Conservation (phyloP, 2,329 filamentous ascomycete genomes). For the Rhexocercosporidium sp. region DNA sequence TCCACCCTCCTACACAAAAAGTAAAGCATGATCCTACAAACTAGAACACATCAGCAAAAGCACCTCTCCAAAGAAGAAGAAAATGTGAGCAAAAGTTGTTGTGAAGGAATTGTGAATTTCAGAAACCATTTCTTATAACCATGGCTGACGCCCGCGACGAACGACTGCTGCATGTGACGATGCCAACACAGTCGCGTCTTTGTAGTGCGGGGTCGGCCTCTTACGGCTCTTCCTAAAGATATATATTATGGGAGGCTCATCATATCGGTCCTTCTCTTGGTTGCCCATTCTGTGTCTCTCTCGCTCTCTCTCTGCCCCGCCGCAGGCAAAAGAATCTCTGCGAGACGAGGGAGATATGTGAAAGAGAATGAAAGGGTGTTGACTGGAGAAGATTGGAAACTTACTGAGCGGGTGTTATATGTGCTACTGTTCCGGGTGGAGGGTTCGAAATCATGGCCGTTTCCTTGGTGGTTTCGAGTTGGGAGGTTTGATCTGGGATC, state of each 20-base stretch:
- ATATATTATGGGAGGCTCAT: slow-evolving; percentile 39
- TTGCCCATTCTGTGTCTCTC: neutral
- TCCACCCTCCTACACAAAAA: neutral
- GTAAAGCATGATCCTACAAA: neutral
- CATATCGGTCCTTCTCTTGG: slow-evolving; percentile 28
- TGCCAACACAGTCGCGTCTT: slow-evolving; percentile 29
- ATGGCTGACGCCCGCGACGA: slow-evolving; percentile 34
- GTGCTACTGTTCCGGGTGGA: neutral
- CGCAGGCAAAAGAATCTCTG: neutral
- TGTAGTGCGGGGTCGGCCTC: slow-evolving; percentile 32
- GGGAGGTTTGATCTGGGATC: neutral
- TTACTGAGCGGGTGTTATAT: neutral
- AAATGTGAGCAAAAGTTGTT: neutral
- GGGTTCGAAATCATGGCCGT: neutral
- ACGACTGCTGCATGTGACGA: slow-evolving; percentile 39
- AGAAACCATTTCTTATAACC: slow-evolving; percentile 40
- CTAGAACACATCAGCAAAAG: neutral
- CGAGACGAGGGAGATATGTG: neutral
- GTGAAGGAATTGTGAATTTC: slow-evolving; percentile 8
- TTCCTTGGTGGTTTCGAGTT: neutral
- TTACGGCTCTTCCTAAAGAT: slow-evolving; percentile 43
- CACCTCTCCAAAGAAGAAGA: neutral
- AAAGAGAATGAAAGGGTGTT: neutral
- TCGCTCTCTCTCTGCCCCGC: neutral
- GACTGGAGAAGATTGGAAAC: slow-evolving; percentile 1